Conservation (phyloP, 1,284 basidiomycete species). For the Apiotrichum akiyoshidainum region DNA sequence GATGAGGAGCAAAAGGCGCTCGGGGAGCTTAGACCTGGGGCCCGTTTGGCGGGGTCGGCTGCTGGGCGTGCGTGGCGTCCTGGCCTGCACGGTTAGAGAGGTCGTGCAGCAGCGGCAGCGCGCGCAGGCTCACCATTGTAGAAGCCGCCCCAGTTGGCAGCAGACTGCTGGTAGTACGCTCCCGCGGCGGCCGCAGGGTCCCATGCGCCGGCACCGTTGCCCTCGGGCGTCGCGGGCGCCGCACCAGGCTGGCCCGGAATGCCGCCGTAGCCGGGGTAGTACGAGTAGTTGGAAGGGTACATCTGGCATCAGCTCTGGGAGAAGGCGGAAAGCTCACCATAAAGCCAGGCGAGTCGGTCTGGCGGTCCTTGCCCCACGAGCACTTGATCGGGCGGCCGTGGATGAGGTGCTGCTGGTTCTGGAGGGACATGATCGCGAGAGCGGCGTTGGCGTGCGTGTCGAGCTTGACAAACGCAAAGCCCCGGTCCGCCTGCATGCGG, state of each 20-base stretch:
- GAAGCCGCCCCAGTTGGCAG: conserved; percentile 44
- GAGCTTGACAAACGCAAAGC: conserved; percentile 97
- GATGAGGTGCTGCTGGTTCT: conserved; percentile 82
- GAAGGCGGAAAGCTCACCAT: conserved; percentile 9
- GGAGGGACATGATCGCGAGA: conserved; percentile 90
- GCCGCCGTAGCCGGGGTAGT: conserved; percentile 43
- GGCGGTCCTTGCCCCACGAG: conserved; percentile 94
- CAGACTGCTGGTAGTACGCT: conserved; percentile 33
- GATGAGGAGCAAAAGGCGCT: not conserved
- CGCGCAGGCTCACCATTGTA: conserved; percentile 20
- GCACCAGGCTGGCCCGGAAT: conserved; percentile 44
- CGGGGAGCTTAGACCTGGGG: not conserved
- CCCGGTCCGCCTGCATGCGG: conserved; percentile 95
- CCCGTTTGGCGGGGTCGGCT: conserved; percentile 12
- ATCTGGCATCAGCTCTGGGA: conserved; percentile 13
- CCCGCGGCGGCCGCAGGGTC: conserved; percentile 26
- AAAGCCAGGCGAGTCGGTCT: conserved; percentile 22
- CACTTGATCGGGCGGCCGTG: conserved; percentile 95
- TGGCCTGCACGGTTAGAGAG: conserved; percentile 7
- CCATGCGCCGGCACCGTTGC: conserved; percentile 35
- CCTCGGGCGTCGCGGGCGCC: conserved; percentile 12
- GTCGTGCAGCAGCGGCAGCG: not conserved
- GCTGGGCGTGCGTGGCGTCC: conserved; percentile 7
- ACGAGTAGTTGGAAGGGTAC: conserved; percentile 40
- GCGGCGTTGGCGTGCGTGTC: conserved; percentile 97